phyloP scores from a whole-genome alignment of 2,329 filamentous ascomycete species.

The Trichoderma lentiforme region DNA sequence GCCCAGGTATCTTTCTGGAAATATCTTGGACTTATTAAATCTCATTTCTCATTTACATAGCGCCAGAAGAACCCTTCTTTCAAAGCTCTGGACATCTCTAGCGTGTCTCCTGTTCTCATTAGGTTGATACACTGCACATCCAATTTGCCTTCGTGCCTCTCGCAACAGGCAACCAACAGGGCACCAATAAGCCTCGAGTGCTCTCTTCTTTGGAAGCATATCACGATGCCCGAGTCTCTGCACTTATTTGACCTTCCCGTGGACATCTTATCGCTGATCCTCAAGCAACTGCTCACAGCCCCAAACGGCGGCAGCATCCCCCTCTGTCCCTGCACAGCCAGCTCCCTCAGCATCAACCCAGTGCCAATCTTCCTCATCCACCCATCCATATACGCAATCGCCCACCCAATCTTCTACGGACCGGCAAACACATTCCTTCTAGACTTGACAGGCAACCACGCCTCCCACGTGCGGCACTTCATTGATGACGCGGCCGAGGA shows the following conservation, averaged over 20 bases:
- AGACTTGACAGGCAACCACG: slow-evolving; percentile 29
- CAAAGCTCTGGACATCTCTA: background rate
- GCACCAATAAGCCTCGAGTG: background rate
- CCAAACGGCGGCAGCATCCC: slow-evolving; percentile 21
- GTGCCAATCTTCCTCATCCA: slow-evolving; percentile 33
- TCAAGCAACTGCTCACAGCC: slow-evolving; percentile 30
- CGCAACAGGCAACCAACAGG: background rate
- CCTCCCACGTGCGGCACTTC: slow-evolving; percentile 27
- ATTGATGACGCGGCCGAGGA: slow-evolving; percentile 23
- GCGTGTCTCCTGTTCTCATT: background rate
- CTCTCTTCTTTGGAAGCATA: background rate
- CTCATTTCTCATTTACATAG: background rate
- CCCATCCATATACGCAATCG: slow-evolving; percentile 32
- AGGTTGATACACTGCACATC: background rate
- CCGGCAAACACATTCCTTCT: slow-evolving; percentile 31
- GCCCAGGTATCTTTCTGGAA: background rate
- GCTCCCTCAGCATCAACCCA: slow-evolving; percentile 22
- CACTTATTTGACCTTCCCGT: slow-evolving; percentile 35
- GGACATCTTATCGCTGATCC: slow-evolving; percentile 33
- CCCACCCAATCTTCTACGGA: slow-evolving; percentile 33
- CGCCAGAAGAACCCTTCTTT: background rate
- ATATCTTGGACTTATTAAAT: background rate
- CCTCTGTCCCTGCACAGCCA: slow-evolving; percentile 30
- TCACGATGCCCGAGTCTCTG: slow-evolving; percentile 20
- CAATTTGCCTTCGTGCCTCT: background rate